Percentiles rank a stretch among this genome's conserved stretches.
phyloP scores from a whole-genome alignment of 495 filamentous ascomycete genomes.

The Pseudomonodictys pantanalensis region DNA sequence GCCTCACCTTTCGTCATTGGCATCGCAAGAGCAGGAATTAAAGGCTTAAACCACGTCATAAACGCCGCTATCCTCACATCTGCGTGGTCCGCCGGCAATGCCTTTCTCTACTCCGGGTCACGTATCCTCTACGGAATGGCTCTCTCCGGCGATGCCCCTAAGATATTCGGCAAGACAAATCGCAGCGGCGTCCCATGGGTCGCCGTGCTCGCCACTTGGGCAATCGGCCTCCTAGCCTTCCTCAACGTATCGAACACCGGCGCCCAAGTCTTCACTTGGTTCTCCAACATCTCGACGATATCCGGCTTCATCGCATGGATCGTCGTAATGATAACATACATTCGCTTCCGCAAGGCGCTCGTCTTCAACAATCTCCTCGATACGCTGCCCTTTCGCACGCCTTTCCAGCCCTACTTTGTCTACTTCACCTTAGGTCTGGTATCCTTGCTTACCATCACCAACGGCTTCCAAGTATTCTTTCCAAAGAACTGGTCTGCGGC shows the following conservation, averaged over 20 bases:
- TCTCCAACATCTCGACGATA: conserved; percentile 37
- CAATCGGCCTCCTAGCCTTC: conserved; percentile 25
- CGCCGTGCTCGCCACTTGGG: conserved; percentile 26
- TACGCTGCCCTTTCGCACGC: conserved; percentile 26
- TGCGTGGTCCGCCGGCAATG: conserved; percentile 32
- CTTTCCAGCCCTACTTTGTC: conserved; percentile 29
- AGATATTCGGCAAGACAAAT: conserved; percentile 28
- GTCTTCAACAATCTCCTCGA: conserved; percentile 40
- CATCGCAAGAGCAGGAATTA: conserved; percentile 19
- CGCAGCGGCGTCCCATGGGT: conserved; percentile 25
- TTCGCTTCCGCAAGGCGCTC: conserved; percentile 50
- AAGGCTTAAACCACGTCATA: conserved; percentile 26
- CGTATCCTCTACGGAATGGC: conserved; percentile 31
- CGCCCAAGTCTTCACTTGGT: conserved; percentile 30
- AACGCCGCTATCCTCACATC: conserved; percentile 30
- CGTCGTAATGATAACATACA: conserved; percentile 36
- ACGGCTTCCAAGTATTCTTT: conserved; percentile 43
- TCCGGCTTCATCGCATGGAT: conserved; percentile 41
- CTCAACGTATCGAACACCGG: conserved; percentile 28
- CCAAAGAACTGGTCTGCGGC: conserved; percentile 36
- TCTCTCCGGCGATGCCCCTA: conserved; percentile 21
- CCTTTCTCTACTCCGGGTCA: conserved; percentile 29
- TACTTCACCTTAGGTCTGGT: conserved; percentile 15
- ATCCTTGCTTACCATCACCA: conserved; percentile 34
- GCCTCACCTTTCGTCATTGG: conserved; percentile 31